A percentile compares a stretch with the other conserved stretches of the same genome.
These are phyloP conservation scores for Apiospora hydei DNA, from an alignment of 2,329 filamentous ascomycete genomes.

Conservation along the genomic window DNA sequence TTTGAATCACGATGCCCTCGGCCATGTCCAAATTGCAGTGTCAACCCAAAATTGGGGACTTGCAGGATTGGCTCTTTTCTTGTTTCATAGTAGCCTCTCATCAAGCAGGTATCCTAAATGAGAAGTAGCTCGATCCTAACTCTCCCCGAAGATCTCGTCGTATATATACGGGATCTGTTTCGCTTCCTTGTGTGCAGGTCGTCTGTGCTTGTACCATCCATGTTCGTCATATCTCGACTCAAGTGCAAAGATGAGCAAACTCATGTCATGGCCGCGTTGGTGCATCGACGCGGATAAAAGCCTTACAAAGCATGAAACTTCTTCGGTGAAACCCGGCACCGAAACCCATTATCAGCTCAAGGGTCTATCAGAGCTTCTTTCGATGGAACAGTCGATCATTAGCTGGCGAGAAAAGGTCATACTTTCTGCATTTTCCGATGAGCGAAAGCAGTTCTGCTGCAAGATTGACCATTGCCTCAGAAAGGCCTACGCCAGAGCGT, in stretches of 20 bases:
- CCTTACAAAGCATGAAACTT: neutral
- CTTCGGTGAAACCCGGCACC: neutral
- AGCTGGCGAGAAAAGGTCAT: neutral
- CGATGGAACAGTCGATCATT: neutral
- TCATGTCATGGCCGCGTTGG: slow-evolving; percentile 3
- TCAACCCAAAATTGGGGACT: neutral
- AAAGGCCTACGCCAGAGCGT: slow-evolving; percentile 21
- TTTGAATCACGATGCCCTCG: neutral
- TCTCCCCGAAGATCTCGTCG: neutral
- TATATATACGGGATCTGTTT: neutral
- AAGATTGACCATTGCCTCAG: slow-evolving; percentile 22
- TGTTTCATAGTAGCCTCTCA: neutral
- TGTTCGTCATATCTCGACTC: neutral
- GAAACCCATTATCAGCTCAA: neutral
- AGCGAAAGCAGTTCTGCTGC: slow-evolving; percentile 21
- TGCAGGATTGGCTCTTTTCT: neutral
- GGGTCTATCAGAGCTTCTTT: neutral
- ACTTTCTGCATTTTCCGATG: neutral
- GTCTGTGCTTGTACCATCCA: neutral
- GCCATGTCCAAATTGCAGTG: neutral
- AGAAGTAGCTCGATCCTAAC: neutral
- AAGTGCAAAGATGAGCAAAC: slow-evolving; percentile 16
- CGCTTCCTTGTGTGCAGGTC: neutral
- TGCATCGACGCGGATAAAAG: neutral
- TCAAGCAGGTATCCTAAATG: neutral